Percentiles rank a stretch among this genome's conserved stretches.
Conservation (phyloP, 75 land plant species). For the Picea sitchensis region DNA sequence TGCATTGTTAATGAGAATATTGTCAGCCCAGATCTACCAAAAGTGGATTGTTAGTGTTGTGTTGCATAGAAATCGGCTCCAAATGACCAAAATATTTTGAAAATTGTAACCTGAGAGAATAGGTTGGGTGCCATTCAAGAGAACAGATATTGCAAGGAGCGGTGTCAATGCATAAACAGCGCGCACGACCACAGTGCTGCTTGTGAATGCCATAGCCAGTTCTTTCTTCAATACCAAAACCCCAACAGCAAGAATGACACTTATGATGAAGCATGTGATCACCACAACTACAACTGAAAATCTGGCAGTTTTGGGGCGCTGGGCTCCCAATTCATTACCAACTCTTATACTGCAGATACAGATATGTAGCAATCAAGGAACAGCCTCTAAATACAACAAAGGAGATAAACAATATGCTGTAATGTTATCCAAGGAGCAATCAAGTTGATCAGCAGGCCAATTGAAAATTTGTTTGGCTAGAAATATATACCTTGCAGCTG, state of each 20-base stretch:
- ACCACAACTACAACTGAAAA: constrained; percentile 46
- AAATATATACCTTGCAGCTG: constrained; percentile 32
- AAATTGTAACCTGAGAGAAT: constrained; percentile 45
- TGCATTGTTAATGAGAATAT: no score
- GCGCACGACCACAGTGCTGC: constrained; percentile 28
- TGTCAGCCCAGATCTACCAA: no score
- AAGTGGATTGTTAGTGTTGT: no score
- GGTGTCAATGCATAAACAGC: constrained; percentile 44
- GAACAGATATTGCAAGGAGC: constrained; percentile 38
- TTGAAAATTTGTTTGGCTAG: no score
- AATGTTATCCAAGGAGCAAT: no score
- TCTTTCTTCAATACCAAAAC: constrained; percentile 22
- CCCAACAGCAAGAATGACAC: constrained; percentile 17
- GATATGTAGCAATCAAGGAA: no score
- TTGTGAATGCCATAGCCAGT: constrained; percentile 40
- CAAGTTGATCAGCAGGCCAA: no score
- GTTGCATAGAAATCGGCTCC: no score
- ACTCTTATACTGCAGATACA: constrained; percentile 49
- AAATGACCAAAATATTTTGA: no score
- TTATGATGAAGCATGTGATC: constrained; percentile 17
- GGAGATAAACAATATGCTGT: no score
- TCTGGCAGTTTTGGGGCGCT: constrained; percentile 40
- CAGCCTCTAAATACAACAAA: no score
- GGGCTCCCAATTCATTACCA: constrained; percentile 69
- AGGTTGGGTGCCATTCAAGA: constrained; percentile 50